Evolutionary conservation across 169 alveolate species (phyloP), one percentile per base, ranked within the genome.

Genomic region (Eimeria tenella): DNA sequence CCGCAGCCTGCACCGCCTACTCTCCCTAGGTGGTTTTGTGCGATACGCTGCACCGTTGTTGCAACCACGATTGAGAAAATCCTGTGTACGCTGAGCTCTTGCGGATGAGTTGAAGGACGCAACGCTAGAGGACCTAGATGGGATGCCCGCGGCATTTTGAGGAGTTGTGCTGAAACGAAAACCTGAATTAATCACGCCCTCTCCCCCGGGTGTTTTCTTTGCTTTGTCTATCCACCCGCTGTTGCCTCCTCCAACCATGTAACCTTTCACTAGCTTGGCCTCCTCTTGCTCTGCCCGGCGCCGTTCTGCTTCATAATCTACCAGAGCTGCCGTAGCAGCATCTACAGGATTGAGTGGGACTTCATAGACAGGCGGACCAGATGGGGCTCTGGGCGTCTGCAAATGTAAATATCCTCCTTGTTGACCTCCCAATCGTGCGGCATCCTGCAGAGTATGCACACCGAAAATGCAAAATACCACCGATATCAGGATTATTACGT

Each of bases 261-360:
- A 83, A 11, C 75, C 90, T 60, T 83, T 83, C 62, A 83, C 75
- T 55, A 83, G 52, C 49, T 63, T 60, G 55, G 73, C 90, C 25
- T 83, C 90, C 75, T 83, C 90, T 15, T 83, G 73, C n/a, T 83
- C 75, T 63, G 73, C 75, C 10, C 75, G 90, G 60, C 90, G 90
- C 50, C 58, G 90, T 60, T 83, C 90, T 58, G 90, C 49, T 52
- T 58, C 77, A 42, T 83, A 83, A 49, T 83, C 75, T 23, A 83
- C 90, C 56, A 83, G 23, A 58, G 90, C 90, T 13, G 90, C 90
- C 21, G 75, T 23, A 9, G 90, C 90, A 42, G 90, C 90, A 83
- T 83, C 90, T 11, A 83, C 77, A 25, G 90, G 90, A 23, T 83
- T 83, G 58, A 83, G 75, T 3, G 90, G 90, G 11, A 60, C 90